phyloP scores from a whole-genome alignment of 1,284 basidiomycete species.

The Cutaneotrichosporon mucoides region DNA sequence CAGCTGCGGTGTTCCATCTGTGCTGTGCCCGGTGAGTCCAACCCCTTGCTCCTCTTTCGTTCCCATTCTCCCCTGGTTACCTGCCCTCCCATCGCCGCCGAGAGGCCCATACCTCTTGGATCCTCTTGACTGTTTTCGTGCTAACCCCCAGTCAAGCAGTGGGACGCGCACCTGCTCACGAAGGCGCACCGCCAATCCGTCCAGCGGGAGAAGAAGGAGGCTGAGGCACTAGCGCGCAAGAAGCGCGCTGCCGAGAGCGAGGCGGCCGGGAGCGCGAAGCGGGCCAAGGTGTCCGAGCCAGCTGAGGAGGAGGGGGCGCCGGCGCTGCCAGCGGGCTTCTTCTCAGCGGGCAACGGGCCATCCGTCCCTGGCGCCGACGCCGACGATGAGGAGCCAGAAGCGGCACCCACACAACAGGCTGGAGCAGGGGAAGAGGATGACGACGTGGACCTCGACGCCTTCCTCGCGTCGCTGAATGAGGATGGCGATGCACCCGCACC shows the following conservation, averaged over 20 bases:
- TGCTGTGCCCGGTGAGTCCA: constrained; percentile 43
- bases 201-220: constrained; percentile 38
- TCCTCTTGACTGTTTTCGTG: too few species aligned
- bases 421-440: not conserved
- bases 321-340: constrained; percentile 37
- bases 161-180: constrained; percentile 48
- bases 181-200: constrained; percentile 48
- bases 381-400: constrained; percentile 1
- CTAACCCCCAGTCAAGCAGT: constrained; percentile 50
- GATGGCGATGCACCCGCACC: constrained; percentile 18
- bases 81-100: too few species aligned
- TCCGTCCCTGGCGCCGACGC: not conserved
- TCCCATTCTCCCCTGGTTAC: too few species aligned
- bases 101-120: too few species aligned
- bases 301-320: constrained; percentile 12
- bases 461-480: constrained; percentile 44
- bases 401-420: not conserved
- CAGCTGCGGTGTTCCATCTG: constrained; percentile 46
- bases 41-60: too few species aligned
- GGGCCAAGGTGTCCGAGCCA: constrained; percentile 20
- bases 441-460: constrained; percentile 47
- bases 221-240: constrained; percentile 24
- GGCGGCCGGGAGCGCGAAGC: constrained; percentile 22
- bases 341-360: constrained; percentile 29
- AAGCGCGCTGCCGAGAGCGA: constrained; percentile 12